These are phyloP conservation scores for Eucalyptus caleyi DNA, from an alignment of 345 rosid genomes.

Conservation along the genomic window DNA sequence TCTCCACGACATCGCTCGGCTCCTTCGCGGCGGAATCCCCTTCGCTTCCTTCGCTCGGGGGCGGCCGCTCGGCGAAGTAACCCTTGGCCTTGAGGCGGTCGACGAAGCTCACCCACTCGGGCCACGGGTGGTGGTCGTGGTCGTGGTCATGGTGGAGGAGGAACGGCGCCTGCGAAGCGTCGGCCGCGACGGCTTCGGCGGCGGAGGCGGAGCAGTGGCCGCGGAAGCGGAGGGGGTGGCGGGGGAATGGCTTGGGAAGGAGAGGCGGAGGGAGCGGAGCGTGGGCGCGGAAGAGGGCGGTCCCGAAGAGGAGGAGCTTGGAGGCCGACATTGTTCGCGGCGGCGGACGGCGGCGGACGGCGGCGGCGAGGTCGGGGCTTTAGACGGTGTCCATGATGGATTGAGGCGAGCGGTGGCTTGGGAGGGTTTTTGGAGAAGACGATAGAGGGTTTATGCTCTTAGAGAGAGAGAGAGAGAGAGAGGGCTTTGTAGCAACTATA, in stretches of 20 bases:
- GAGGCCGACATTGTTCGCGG: slow-evolving; percentile 32
- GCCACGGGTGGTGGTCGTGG: slow-evolving; percentile 63
- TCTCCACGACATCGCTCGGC: neutral
- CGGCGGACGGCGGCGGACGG: neutral
- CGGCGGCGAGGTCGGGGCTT: neutral
- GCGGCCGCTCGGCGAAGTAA: slow-evolving; percentile 21
- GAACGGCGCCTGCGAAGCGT: neutral
- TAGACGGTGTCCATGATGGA: neutral
- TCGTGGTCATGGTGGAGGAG: neutral
- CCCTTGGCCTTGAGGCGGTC: slow-evolving; percentile 63
- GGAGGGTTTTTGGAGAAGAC: neutral
- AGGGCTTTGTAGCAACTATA: too few species aligned
- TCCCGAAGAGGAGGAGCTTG: slow-evolving; percentile 22
- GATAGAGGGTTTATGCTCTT: neutral
- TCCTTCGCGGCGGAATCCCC: neutral
- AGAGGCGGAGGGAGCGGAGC: slow-evolving; percentile 4
- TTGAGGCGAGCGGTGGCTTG: neutral
- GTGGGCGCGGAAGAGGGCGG: slow-evolving; percentile 20
- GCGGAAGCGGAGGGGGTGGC: slow-evolving; percentile 8
- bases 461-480: too few species aligned
- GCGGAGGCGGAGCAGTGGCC: neutral
- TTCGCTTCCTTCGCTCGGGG: neutral
- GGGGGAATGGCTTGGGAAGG: neutral
- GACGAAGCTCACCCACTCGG: slow-evolving; percentile 75
- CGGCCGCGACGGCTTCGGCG: neutral